phyloP scores from a whole-genome alignment of 305 asterid species.

The Rubia occidens region DNA sequence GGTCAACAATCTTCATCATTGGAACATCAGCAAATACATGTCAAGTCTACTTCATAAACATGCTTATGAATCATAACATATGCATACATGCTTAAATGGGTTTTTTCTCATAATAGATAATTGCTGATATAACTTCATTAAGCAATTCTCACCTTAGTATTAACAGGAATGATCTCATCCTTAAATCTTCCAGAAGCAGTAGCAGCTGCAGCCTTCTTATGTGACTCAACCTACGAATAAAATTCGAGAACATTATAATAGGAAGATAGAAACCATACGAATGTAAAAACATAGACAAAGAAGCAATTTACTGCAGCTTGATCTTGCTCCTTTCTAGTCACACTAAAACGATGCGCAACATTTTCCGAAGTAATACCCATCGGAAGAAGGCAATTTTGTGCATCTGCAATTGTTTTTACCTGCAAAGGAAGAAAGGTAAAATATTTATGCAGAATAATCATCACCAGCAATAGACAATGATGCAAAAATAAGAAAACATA shows the following conservation, averaged over 20 bases:
- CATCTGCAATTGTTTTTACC: constrained; percentile 71
- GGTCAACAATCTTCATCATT: constrained; percentile 41
- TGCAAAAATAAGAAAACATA: constrained; percentile 23
- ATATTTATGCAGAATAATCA: neutral
- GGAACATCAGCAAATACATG: constrained; percentile 3
- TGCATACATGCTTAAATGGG: constrained; percentile 1
- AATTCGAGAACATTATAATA: constrained; percentile 3
- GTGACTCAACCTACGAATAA: constrained; percentile 66
- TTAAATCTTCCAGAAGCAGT: constrained; percentile 40
- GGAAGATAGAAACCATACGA: neutral
- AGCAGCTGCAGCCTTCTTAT: constrained; percentile 93
- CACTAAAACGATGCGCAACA: constrained; percentile 87
- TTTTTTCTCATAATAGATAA: neutral
- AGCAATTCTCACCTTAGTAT: constrained; percentile 33
- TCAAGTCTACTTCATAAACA: neutral
- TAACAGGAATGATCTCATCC: constrained; percentile 54
- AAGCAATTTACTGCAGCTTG: constrained; percentile 79
- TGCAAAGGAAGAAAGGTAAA: constrained; percentile 21
- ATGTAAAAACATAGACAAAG: constrained; percentile 1
- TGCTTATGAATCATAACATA: neutral
- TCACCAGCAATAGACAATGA: neutral
- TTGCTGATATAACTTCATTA: neutral
- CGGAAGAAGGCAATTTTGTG: constrained; percentile 93
- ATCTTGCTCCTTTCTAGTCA: constrained; percentile 89
- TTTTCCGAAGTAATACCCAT: constrained; percentile 98